phyloP scores from a whole-genome alignment of 2,329 filamentous ascomycete species.

The Aspergillus brasiliensis region DNA sequence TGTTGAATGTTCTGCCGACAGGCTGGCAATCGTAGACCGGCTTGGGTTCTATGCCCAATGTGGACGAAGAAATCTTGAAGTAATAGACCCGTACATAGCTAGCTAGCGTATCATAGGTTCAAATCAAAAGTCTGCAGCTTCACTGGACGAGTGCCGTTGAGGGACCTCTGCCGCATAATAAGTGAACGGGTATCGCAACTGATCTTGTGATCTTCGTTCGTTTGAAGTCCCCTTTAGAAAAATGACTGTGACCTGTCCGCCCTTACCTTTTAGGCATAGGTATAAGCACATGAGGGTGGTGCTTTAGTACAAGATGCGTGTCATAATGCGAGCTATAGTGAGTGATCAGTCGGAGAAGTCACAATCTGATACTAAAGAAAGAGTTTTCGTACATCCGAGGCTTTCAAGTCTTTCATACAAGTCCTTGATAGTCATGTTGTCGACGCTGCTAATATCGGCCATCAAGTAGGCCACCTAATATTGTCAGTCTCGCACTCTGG shows the following conservation, averaged over 20 bases:
- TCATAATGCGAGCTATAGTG: conserved; percentile 48
- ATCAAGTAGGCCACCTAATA: conserved; percentile 83
- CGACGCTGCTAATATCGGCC: conserved; percentile 92
- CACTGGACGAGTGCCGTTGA: conserved; percentile 21
- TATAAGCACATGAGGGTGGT: not conserved
- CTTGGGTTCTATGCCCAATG: not conserved
- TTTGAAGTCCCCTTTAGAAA: no score
- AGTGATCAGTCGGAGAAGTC: conserved; percentile 12
- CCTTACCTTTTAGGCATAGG: no score
- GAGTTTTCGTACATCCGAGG: conserved; percentile 67
- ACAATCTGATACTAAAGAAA: not conserved
- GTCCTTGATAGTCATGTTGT: conserved; percentile 77
- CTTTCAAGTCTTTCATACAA: conserved; percentile 81
- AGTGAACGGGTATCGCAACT: not conserved
- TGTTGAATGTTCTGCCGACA: conserved; percentile 8
- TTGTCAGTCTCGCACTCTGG: conserved; percentile 15
- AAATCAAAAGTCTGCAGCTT: not conserved
- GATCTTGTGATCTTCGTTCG: no score
- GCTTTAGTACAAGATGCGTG: conserved; percentile 46
- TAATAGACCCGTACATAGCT: no score
- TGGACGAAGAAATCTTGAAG: no score
- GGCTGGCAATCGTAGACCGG: not conserved
- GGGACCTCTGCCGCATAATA: conserved; percentile 10
- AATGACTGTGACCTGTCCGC: no score
- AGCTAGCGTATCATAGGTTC: no score